Base-by-base conservation (phyloP, 306 rosid genomes). In the Vigna unguiculata region DNA sequence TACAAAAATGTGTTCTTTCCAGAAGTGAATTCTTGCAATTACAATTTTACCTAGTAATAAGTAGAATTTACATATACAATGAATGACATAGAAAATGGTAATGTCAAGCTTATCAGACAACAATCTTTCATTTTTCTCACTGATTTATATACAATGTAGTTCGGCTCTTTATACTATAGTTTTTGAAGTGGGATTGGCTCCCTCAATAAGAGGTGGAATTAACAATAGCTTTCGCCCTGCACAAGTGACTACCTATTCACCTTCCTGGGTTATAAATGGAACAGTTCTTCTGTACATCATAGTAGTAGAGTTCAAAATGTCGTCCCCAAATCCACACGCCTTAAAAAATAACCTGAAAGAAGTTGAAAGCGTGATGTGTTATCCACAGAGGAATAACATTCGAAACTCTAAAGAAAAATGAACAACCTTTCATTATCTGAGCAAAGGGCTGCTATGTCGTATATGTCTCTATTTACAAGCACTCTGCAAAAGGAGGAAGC, bases 321-420 rank as follows among this genome's bases (percentile, higher is more conserved):
- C 97, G 43, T 86, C 72, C 57, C 93, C 93, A 85, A 89, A 93
- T 75, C 98, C 96, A 84, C 98, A 91, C n/a, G 87, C 90, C 77
- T 82, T 69, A 62, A 93, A 93, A 85, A 93, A 93, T 40, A 82
- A 85, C 86, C 97, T 91, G 86, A 80, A 9, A 71, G 49, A 59
- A 59, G 63, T 74, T 53, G 58, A 74, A 54, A 74, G 71, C 69
- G 45, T 78, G 71, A 78, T 24, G 57, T 60, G 38, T 24, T 60
- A 63, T 17, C 64, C 70, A 70, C 30, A 65, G 58, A 53, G 69
- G 47, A 43, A 43, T 52, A 34, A 64, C 12, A 75, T 12, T 36
- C 53, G n/a, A 72, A 51, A n/a, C 49, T 66, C 41, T 16, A 58
- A 34, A 54, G 61, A 79, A 58, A 25, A 51, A 34, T 17, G 48